These are phyloP conservation scores for Microbotryum violaceum DNA, from an alignment of 1,284 basidiomycete species.

Conservation along the genomic window DNA sequence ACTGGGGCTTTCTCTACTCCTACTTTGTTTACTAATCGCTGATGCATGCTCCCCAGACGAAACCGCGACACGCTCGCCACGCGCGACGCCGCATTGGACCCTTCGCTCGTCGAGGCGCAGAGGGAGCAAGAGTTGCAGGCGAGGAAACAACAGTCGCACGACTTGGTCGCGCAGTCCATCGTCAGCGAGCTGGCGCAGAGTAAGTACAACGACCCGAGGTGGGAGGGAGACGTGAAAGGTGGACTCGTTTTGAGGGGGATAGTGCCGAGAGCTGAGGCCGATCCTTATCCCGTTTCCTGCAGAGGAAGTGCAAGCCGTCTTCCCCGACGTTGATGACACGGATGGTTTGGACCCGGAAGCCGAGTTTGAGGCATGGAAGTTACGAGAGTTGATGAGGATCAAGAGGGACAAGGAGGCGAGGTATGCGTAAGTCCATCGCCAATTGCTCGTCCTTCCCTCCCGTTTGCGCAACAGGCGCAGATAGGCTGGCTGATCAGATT, in stretches of 20 bases:
- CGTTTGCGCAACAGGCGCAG: too few species aligned
- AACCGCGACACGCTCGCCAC: slow-evolving; percentile 51
- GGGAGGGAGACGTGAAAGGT: background rate
- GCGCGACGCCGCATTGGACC: slow-evolving; percentile 56
- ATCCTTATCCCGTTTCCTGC: background rate
- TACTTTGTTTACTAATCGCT: too few species aligned
- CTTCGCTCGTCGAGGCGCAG: slow-evolving; percentile 57
- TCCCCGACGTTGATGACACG: slow-evolving; percentile 87
- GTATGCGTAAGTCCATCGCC: slow-evolving; percentile 24
- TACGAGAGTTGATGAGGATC: slow-evolving; percentile 83
- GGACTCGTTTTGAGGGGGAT: background rate
- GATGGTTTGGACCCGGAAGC: slow-evolving; percentile 82
- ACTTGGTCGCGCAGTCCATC: slow-evolving; percentile 81
- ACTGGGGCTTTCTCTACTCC: too few species aligned
- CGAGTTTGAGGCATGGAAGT: slow-evolving; percentile 93
- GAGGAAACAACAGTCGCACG: slow-evolving; percentile 65
- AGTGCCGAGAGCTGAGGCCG: background rate
- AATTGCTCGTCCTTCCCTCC: too few species aligned
- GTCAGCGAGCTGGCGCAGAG: slow-evolving; percentile 73
- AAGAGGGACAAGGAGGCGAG: slow-evolving; percentile 80
- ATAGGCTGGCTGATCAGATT: background rate
- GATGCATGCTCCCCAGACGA: background rate
- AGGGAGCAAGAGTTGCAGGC: slow-evolving; percentile 63
- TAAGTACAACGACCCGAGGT: slow-evolving; percentile 39
- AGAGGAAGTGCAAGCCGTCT: slow-evolving; percentile 77